Base-by-base conservation (phyloP, 208 protist genomes). In the Novymonas esmeraldas region DNA sequence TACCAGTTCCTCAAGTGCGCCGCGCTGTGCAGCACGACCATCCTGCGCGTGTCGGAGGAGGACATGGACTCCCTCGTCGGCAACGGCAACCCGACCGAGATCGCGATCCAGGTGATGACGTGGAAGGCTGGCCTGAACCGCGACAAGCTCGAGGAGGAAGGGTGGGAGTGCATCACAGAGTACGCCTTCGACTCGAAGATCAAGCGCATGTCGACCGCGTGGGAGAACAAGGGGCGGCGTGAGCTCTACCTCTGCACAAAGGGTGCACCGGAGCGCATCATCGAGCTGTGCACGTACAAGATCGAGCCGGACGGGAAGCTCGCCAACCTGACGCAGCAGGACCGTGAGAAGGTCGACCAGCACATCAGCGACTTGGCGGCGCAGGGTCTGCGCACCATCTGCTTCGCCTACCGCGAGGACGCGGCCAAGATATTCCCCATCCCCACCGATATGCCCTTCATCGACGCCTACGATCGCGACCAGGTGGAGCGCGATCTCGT, bases 71-170 rank as follows among this genome's bases (percentile, higher is more conserved):
- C 57, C 34, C 74, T 95, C 29, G 57, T 49, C 2, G 90, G 90
- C 58, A 92, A 75, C 64, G 90, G 90, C 29, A 95, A 95, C 74
- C 90, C 90, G 33, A 95, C 90, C 20, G 87, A 95, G 71, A 80
- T 95, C 29, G 90, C 90, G 24, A 92, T 95, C 69, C 90, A 95
- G 76, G 90, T 91, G 34, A 93, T 95, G 87, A 88, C 87, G 41
- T 94, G 87, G 88, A 95, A 95, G 76, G 85, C 86, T 0, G 79
- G 86, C 18, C 57, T 85, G 10, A 74, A 86, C 67, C 83, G 88
- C 51, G 84, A 89, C 67, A 73, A n/a, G 31, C 59, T 94, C 16
- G 74, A 83, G 58, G 65, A 83, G 26, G 78, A 92, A 24, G 88
- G 88, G 54, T 94, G 83, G 86, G 77, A 87, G 48, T 90, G 85